Percentiles rank a stretch among this genome's conserved stretches.
Evolutionary conservation across 2,329 filamentous ascomycete species (phyloP).

Genomic region (Colletotrichum sp.): DNA sequence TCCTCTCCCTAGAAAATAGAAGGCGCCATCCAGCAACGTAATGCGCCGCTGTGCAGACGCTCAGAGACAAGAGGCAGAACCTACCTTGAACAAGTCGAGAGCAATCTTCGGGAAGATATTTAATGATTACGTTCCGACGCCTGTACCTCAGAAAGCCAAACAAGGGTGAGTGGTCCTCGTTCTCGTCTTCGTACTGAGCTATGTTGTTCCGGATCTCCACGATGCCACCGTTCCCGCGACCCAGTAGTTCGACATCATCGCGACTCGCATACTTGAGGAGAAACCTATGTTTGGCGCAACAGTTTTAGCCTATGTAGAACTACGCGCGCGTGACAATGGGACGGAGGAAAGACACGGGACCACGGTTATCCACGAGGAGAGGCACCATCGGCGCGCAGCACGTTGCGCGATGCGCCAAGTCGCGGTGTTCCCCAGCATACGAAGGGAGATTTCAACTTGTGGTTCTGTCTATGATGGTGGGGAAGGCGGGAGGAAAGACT

Average conservation of each 20-base stretch:
- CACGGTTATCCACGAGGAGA: background rate
- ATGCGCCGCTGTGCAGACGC: background rate
- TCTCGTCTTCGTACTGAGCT: conserved; percentile 65
- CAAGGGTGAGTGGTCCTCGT: conserved; percentile 76
- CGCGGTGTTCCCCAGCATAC: background rate
- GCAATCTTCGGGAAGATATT: conserved; percentile 89
- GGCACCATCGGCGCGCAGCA: background rate
- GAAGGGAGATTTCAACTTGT: background rate
- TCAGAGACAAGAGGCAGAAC: conserved; percentile 29
- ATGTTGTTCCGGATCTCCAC: conserved; percentile 82
- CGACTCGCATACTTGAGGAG: conserved; percentile 89
- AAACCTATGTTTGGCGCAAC: conserved; percentile 67
- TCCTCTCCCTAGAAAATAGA: conserved; percentile 10
- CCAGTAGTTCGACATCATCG: conserved; percentile 84
- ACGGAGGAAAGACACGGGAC: conserved; percentile 18
- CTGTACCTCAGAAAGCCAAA: conserved; percentile 93
- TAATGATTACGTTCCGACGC: conserved; percentile 87
- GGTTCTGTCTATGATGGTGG: background rate
- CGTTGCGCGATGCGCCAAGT: background rate
- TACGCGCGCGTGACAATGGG: conserved; percentile 1
- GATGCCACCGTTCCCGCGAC: conserved; percentile 80
- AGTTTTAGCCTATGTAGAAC: conserved; percentile 1
- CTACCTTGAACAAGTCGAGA: conserved; percentile 91
- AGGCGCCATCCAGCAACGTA: background rate
- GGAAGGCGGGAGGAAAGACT: conserved; percentile 12